Percentiles rank a stretch among this genome's conserved stretches.
phyloP scores from a whole-genome alignment of 495 filamentous ascomycete species.

The Penicillium egyptiacum region DNA sequence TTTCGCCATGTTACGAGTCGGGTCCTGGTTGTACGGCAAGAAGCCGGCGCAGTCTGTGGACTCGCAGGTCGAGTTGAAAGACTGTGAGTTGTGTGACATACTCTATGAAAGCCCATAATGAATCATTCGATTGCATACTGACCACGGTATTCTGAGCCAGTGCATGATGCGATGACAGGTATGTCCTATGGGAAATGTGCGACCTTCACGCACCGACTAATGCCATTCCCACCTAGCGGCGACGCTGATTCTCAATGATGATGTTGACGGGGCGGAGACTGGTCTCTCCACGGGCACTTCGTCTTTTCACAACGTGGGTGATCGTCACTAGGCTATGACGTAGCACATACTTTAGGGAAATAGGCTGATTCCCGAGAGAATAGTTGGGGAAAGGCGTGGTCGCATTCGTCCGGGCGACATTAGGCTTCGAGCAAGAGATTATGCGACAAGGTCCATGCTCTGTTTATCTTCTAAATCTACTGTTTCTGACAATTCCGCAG shows the following conservation, averaged over 20 bases:
- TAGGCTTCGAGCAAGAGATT: constrained; percentile 93
- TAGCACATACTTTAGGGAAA: background rate
- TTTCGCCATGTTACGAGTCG: constrained; percentile 44
- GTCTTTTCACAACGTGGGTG: constrained; percentile 79
- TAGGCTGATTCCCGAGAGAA: constrained; percentile 15
- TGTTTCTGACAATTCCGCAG: constrained; percentile 40
- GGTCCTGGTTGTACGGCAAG: constrained; percentile 58
- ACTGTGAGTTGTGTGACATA: constrained; percentile 47
- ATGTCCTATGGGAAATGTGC: constrained; percentile 17
- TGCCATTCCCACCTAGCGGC: constrained; percentile 36
- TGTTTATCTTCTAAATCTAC: constrained; percentile 1
- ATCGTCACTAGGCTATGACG: constrained; percentile 10
- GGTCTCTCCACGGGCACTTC: constrained; percentile 70
- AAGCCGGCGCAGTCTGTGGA: constrained; percentile 59
- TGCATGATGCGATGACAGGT: constrained; percentile 66
- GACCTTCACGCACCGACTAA: background rate
- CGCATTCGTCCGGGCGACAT: constrained; percentile 77
- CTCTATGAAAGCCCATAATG: background rate
- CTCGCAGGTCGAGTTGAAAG: constrained; percentile 57
- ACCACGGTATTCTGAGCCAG: constrained; percentile 36
- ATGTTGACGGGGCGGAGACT: constrained; percentile 82
- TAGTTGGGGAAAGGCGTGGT: constrained; percentile 79
- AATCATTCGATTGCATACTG: constrained; percentile 19
- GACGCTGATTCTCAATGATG: constrained; percentile 85
- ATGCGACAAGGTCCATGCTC: constrained; percentile 71